Base-by-base conservation (phyloP, 306 rosid genomes). In the Cucurbita maxima region DNA sequence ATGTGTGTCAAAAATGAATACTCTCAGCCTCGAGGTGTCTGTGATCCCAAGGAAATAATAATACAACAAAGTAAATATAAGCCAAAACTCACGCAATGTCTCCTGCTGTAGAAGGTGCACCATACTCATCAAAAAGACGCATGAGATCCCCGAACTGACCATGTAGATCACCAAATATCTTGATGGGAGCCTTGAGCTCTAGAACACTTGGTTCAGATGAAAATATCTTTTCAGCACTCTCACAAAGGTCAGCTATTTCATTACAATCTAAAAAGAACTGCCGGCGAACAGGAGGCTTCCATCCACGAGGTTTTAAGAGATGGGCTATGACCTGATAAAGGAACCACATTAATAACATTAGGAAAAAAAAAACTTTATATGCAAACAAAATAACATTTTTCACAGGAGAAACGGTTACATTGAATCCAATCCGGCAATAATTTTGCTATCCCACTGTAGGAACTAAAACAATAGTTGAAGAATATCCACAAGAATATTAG, bases 71-170 rank as follows among this genome's bases (percentile, higher is more conserved):
- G 71, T 75, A 59, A 18, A 58, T 13, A 50, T 18, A 60, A 16
- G 54, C 25, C 25, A 61, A 60, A 67, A 88, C 97, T 89, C 85
- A 94, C 99, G 99, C 91, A 14, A 94, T 94, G 82, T 94, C 99
- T 77, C 99, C 99, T 72, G 99, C 99, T 74, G 99, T 94, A 79
- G 99, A 94, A 72, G 99, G 99, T 77, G 99, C 67, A 57, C 99
- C 99, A 77, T 94, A 94, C 87, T 94, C 99, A 40, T 94, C 97
- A 84, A 94, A 94, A 59, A 94, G 97, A 74, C 99, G 99, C 99
- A 94, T 94, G 53, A 94, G 97, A 86, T 94, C 99, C 62, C 99
- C 99, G 89, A 94, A 94, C 78, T 94, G 99, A 78, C 99, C 99
- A 34, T 94, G 99, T 72, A 94, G 87, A 84, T 94, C 99, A 78